Conservation (phyloP, 768 basidiomycete genomes). For the Russula ochroleuca region DNA sequence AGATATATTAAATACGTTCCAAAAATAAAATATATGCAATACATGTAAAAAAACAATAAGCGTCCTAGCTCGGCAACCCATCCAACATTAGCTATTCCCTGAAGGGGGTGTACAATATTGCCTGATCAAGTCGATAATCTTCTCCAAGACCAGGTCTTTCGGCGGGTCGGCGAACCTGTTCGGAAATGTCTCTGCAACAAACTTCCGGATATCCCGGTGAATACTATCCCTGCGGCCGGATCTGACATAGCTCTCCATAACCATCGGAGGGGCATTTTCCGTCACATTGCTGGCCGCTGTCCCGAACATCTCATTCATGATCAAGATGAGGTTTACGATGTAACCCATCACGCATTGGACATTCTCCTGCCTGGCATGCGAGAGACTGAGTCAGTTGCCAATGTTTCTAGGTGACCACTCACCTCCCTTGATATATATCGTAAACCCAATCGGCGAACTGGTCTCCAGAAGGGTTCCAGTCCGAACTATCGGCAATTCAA, state of each 20-base stretch:
- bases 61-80: too few species aligned
- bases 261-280: too few species aligned
- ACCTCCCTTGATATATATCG: not conserved
- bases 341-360: slow-evolving; percentile 15
- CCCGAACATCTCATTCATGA: not conserved
- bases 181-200: not conserved
- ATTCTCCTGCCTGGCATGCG: not conserved
- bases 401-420: not conserved
- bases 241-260: not conserved
- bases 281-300: not conserved
- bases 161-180: not conserved
- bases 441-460: not conserved
- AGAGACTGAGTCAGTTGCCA: not conserved
- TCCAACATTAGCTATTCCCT: not conserved
- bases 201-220: not conserved
- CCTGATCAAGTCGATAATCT: slow-evolving; percentile 15
- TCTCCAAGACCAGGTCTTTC: slow-evolving; percentile 13
- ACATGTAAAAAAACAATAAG: not conserved
- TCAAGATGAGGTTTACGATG: slow-evolving; percentile 11
- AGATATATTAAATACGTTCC: too few species aligned
- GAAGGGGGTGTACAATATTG: not conserved
- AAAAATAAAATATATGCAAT: too few species aligned
- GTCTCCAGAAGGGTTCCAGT: not conserved
- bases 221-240: not conserved
- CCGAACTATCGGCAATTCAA: not conserved